Conservation (phyloP, 2,329 filamentous ascomycete species). For the Cadophora sp. region DNA sequence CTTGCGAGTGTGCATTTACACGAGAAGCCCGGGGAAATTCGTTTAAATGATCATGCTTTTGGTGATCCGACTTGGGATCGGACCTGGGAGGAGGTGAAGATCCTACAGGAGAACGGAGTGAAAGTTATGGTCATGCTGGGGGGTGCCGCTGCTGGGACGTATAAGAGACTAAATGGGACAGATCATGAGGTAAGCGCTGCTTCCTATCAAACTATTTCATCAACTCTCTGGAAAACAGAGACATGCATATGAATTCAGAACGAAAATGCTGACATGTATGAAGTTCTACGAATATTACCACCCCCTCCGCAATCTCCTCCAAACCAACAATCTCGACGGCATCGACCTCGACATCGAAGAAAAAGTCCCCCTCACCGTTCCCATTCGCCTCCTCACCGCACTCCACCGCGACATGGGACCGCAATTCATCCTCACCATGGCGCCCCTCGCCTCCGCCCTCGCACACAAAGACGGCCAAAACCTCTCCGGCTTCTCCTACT, state of each 20-base stretch:
- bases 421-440: conserved; percentile 76
- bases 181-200: conserved; percentile 38
- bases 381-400: conserved; percentile 69
- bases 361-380: conserved; percentile 67
- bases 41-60: conserved; percentile 41
- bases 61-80: conserved; percentile 23
- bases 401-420: conserved; percentile 71
- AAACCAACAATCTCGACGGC: conserved; percentile 66
- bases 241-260: background rate
- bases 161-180: conserved; percentile 67
- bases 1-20: conserved; percentile 86
- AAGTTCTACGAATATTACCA: conserved; percentile 74
- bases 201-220: background rate
- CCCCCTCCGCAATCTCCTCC: conserved; percentile 69
- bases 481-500: conserved; percentile 82
- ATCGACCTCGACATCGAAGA: conserved; percentile 83
- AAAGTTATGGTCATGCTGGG: conserved; percentile 36
- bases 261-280: background rate
- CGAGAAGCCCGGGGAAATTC: conserved; percentile 72
- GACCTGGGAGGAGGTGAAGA: conserved; percentile 34
- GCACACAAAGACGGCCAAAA: conserved; percentile 62
- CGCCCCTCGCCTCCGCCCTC: conserved; percentile 79
- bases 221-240: background rate
- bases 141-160: conserved; percentile 35
- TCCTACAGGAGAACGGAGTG: conserved; percentile 29